These are phyloP conservation scores for Candida tropicalis DNA, from an alignment of 1,139 yeast genomes.

Conservation along the genomic window DNA sequence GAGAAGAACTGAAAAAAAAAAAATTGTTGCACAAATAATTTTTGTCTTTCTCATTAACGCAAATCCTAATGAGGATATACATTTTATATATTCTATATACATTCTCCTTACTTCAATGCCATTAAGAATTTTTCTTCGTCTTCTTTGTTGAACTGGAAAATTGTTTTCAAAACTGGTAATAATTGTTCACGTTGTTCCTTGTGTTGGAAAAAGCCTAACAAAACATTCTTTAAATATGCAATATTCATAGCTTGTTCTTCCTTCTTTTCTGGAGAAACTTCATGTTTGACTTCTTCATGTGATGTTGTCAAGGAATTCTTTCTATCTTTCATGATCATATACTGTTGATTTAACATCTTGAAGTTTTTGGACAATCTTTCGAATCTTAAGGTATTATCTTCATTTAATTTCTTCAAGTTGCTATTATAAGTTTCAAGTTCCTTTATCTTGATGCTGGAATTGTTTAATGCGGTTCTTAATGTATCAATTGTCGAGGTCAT, in stretches of 20 bases:
- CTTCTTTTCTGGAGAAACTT: not conserved
- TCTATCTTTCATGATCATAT: constrained; percentile 33
- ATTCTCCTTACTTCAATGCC: constrained; percentile 51
- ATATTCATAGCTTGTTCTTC: constrained; percentile 37
- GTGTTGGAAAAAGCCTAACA: constrained; percentile 87
- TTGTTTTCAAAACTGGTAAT: constrained; percentile 79
- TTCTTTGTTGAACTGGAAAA: constrained; percentile 64
- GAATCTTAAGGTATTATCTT: constrained; percentile 65
- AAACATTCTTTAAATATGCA: constrained; percentile 83
- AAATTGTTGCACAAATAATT: not conserved
- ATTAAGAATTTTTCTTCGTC: constrained; percentile 73
- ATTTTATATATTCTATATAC: not conserved
- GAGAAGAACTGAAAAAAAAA: not conserved
- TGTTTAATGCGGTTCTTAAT: constrained; percentile 55
- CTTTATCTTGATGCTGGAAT: constrained; percentile 50
- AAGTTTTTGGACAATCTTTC: constrained; percentile 70
- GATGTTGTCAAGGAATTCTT: not conserved
- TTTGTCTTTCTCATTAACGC: no score
- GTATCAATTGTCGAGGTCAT: constrained; percentile 38
- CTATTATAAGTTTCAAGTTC: constrained; percentile 61
- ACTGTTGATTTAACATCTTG: constrained; percentile 60
- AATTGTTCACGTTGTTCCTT: constrained; percentile 86
- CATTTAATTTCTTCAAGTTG: constrained; percentile 63
- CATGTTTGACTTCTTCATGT: constrained; percentile 1
- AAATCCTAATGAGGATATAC: no score